phyloP scores from a whole-genome alignment of 2,329 filamentous ascomycete species.

The Ceratocystis alfenasii region DNA sequence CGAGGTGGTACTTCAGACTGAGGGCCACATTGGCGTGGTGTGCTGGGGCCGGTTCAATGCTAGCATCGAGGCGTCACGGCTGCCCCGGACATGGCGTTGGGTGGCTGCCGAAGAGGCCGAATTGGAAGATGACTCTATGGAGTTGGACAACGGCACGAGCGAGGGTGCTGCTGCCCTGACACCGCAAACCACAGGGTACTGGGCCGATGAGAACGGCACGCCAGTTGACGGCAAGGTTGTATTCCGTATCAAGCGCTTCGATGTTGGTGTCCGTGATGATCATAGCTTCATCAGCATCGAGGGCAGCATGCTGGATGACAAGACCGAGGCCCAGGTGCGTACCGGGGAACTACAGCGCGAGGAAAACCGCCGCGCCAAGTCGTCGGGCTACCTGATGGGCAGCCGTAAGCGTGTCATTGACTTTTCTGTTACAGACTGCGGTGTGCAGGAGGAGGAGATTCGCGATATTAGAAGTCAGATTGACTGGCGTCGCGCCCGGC shows the following conservation, averaged over 20 bases:
- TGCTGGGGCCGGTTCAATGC: conserved; percentile 90
- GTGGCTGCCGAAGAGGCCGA: conserved; percentile 44
- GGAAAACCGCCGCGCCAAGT: conserved; percentile 13
- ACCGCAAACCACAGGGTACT: conserved; percentile 44
- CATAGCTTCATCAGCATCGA: conserved; percentile 76
- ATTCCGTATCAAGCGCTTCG: conserved; percentile 76
- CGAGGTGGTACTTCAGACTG: conserved; percentile 72
- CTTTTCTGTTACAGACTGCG: conserved; percentile 20
- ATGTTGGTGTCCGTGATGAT: conserved; percentile 61
- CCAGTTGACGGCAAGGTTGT: conserved; percentile 58
- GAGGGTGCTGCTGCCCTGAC: not conserved
- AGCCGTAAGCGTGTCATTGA: conserved; percentile 13
- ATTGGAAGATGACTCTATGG: conserved; percentile 34
- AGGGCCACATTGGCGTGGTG: conserved; percentile 77
- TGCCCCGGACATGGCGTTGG: conserved; percentile 75
- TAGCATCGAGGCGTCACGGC: conserved; percentile 61
- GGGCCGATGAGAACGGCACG: conserved; percentile 58
- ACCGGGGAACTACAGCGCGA: conserved; percentile 31
- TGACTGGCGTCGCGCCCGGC: conserved; percentile 21
- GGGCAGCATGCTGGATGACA: conserved; percentile 66
- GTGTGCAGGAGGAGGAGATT: conserved; percentile 19
- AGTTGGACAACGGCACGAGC: conserved; percentile 43
- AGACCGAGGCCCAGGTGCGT: conserved; percentile 49
- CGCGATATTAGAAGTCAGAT: conserved; percentile 20
- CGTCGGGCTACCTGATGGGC: conserved; percentile 17